Percentiles rank a stretch among this genome's conserved stretches.
Conservation (phyloP, 1,284 basidiomycete species). For the Cerioporus squamosus region DNA sequence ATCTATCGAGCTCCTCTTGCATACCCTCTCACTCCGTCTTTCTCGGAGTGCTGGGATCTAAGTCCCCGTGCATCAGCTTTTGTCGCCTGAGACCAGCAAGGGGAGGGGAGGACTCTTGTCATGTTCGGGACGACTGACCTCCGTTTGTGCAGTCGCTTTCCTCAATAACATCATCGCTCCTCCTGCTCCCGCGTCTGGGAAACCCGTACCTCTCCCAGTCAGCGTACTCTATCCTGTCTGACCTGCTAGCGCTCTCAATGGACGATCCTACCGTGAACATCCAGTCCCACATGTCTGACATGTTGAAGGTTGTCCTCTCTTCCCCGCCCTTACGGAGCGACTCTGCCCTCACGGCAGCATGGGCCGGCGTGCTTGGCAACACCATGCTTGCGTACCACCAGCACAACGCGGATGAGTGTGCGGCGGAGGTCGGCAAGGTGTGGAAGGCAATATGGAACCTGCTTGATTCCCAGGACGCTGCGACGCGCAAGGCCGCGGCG, state of each 20-base stretch:
- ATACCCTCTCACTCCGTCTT: too few relatives aligned
- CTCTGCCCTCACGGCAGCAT: constrained; percentile 63
- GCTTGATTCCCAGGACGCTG: constrained; percentile 63
- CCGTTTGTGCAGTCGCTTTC: constrained; percentile 63
- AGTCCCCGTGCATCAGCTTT: too few relatives aligned
- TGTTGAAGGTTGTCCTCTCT: constrained; percentile 75
- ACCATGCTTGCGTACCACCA: constrained; percentile 65
- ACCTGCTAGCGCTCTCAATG: constrained; percentile 64
- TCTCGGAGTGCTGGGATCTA: too few relatives aligned
- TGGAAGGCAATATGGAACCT: constrained; percentile 83
- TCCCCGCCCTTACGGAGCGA: constrained; percentile 76
- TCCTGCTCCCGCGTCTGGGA: constrained; percentile 81
- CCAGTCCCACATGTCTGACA: constrained; percentile 64
- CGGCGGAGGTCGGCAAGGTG: constrained; percentile 61
- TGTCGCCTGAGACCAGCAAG: too few relatives aligned
- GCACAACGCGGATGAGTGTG: constrained; percentile 52
- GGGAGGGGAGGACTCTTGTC: too few relatives aligned
- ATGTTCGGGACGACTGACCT: constrained; percentile 6
- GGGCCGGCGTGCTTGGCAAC: constrained; percentile 75
- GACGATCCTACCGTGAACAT: constrained; percentile 51
- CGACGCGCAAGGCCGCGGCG: constrained; percentile 65
- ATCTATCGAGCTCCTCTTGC: too few relatives aligned
- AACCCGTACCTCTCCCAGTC: constrained; percentile 86
- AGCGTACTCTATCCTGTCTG: constrained; percentile 80
- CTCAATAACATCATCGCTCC: constrained; percentile 68